Evolutionary conservation across 1,284 basidiomycete species (phyloP).

Genomic region (Cryptococcus sp.): DNA sequence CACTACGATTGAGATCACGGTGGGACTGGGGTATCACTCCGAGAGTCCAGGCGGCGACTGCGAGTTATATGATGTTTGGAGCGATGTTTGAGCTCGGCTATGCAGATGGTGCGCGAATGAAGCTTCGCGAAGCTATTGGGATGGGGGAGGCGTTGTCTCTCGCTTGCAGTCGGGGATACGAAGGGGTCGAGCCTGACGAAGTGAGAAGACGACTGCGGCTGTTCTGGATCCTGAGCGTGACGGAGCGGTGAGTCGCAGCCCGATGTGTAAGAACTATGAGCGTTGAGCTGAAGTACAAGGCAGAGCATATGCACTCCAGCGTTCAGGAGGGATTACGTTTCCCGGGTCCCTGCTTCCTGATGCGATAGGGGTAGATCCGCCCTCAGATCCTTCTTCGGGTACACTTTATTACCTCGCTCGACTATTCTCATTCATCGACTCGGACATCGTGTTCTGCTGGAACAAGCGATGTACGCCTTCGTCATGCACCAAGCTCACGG

Average conservation of each 20-base stretch:
- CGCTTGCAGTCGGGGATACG: conserved; percentile 11
- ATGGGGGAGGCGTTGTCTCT: conserved; percentile 30
- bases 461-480: conserved; percentile 20
- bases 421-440: conserved; percentile 33
- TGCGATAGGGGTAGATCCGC: conserved; percentile 1
- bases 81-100: conserved; percentile 33
- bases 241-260: conserved; percentile 26
- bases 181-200: conserved; percentile 13
- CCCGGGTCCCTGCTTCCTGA: conserved; percentile 9
- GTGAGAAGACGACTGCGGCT: conserved; percentile 21
- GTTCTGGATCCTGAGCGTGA: conserved; percentile 35
- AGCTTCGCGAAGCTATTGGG: conserved; percentile 26
- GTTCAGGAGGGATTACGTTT: conserved; percentile 27
- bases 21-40: conserved; percentile 29
- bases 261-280: background rate
- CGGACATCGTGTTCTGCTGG: conserved; percentile 34
- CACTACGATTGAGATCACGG: conserved; percentile 17
- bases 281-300: background rate
- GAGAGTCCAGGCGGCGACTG: conserved; percentile 24
- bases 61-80: conserved; percentile 37
- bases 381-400: conserved; percentile 2
- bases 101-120: conserved; percentile 22
- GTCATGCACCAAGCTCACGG: conserved; percentile 20
- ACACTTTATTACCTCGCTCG: conserved; percentile 27
- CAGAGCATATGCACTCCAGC: conserved; percentile 31